These are phyloP conservation scores for Prinsepia uniflora DNA, from an alignment of 306 rosid genomes.

Conservation along the genomic window DNA sequence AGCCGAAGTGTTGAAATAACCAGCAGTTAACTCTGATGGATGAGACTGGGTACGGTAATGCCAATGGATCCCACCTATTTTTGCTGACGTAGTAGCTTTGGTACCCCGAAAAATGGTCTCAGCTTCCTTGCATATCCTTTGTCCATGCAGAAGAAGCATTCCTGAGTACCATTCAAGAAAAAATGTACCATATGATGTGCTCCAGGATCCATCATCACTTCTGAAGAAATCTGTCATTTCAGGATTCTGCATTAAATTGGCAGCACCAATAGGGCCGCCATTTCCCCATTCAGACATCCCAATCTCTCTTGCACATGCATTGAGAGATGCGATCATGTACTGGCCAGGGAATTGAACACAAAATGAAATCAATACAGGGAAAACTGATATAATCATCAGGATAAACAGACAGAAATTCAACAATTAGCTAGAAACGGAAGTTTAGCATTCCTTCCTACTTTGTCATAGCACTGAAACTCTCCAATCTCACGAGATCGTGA, in stretches of 20 bases:
- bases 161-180: constrained; percentile 87
- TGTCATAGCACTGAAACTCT: constrained; percentile 91
- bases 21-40: constrained; percentile 84
- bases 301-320: constrained; percentile 60
- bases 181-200: constrained; percentile 56
- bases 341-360: constrained; percentile 27
- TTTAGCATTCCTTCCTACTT: constrained; percentile 42
- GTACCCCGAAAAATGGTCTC: constrained; percentile 71
- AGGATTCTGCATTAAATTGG: constrained; percentile 52
- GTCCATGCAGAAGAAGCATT: constrained; percentile 78
- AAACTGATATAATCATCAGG: not conserved
- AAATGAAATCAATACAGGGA: constrained; percentile 22
- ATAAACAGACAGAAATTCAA: constrained; percentile 1
- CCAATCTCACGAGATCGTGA: constrained; percentile 55
- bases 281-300: constrained; percentile 82
- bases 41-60: constrained; percentile 63
- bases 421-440: constrained; percentile 25
- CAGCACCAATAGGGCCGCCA: constrained; percentile 59
- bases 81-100: constrained; percentile 57
- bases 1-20: constrained; percentile 62
- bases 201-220: constrained; percentile 59
- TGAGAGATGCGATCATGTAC: constrained; percentile 83
- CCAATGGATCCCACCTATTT: constrained; percentile 72
- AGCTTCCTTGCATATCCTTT: constrained; percentile 77
- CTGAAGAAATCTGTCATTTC: constrained; percentile 48